These are phyloP conservation scores for Aspergillus bridgeri DNA, from an alignment of 495 filamentous ascomycete species.

Conservation along the genomic window DNA sequence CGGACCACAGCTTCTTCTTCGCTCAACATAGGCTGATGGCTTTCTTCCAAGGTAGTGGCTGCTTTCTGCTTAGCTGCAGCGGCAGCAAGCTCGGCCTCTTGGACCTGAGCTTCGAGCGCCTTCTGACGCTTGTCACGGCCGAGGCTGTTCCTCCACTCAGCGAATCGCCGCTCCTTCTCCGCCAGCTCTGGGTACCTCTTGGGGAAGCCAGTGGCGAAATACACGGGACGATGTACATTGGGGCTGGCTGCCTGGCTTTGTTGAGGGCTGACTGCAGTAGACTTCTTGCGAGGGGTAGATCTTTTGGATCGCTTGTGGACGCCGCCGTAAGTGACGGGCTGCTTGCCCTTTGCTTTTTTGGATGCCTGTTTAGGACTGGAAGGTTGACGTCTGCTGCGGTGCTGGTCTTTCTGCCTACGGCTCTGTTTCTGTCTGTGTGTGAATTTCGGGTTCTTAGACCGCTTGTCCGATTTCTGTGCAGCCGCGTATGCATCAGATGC, in stretches of 20 bases:
- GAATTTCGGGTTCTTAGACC: not conserved
- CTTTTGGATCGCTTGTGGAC: not conserved
- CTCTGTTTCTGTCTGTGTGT: not conserved
- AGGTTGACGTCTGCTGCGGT: too few species aligned
- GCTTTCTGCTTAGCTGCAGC: too few species aligned
- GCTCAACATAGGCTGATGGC: too few species aligned
- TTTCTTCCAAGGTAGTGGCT: too few species aligned
- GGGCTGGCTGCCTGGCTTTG: slow-evolving; percentile 6
- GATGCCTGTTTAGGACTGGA: not conserved
- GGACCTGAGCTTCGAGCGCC: not conserved
- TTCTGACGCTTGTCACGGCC: not conserved
- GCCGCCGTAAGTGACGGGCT: not conserved
- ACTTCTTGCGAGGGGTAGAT: not conserved
- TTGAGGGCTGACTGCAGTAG: not conserved
- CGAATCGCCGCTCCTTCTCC: not conserved
- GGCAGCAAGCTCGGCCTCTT: not conserved
- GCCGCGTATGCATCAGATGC: too few species aligned
- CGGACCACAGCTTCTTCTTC: too few species aligned
- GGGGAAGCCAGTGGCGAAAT: not conserved
- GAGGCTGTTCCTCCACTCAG: not conserved
- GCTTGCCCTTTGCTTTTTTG: not conserved
- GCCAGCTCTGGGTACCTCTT: slow-evolving; percentile 5
- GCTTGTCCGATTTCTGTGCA: too few species aligned
- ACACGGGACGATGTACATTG: slow-evolving; percentile 5
- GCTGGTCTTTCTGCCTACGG: too few species aligned